Evolutionary conservation across 805 yeast species (phyloP).

Genomic region (Candida pseudofarinosa): DNA sequence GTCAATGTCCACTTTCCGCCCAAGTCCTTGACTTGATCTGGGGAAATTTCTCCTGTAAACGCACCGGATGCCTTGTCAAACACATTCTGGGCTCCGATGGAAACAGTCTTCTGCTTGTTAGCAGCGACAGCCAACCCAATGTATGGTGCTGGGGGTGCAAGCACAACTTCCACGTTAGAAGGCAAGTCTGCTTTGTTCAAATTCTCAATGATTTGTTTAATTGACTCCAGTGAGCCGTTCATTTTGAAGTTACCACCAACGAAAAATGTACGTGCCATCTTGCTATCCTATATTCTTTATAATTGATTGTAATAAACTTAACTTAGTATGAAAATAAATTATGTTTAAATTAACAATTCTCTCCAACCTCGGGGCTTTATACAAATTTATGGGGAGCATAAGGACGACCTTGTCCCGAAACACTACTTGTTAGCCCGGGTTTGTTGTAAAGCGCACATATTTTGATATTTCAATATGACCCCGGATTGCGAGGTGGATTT

Average conservation of each 20-base stretch:
- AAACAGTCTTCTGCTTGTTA: constrained; percentile 68
- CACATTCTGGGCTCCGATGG: constrained; percentile 88
- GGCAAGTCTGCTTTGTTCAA: constrained; percentile 78
- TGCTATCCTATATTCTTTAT: constrained; percentile 9
- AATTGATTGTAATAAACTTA: background rate
- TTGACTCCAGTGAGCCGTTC: constrained; percentile 90
- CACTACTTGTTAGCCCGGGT: constrained; percentile 1
- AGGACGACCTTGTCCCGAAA: constrained; percentile 10
- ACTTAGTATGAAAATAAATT: background rate
- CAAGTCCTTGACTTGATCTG: constrained; percentile 81
- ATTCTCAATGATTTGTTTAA: constrained; percentile 76
- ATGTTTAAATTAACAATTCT: background rate
- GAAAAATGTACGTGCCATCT: constrained; percentile 84
- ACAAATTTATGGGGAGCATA: background rate
- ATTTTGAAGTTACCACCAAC: constrained; percentile 99
- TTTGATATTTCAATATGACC: background rate
- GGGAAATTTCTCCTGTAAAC: constrained; percentile 95
- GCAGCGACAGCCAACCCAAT: constrained; percentile 66
- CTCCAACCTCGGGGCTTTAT: background rate
- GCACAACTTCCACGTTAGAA: constrained; percentile 81
- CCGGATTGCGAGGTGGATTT: background rate
- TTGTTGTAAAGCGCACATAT: background rate
- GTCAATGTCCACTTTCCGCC: constrained; percentile 93
- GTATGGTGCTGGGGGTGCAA: constrained; percentile 96
- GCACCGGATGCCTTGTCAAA: constrained; percentile 91